Base-by-base conservation (phyloP, 768 basidiomycete species). In the Candolleomyces aberdarensis region DNA sequence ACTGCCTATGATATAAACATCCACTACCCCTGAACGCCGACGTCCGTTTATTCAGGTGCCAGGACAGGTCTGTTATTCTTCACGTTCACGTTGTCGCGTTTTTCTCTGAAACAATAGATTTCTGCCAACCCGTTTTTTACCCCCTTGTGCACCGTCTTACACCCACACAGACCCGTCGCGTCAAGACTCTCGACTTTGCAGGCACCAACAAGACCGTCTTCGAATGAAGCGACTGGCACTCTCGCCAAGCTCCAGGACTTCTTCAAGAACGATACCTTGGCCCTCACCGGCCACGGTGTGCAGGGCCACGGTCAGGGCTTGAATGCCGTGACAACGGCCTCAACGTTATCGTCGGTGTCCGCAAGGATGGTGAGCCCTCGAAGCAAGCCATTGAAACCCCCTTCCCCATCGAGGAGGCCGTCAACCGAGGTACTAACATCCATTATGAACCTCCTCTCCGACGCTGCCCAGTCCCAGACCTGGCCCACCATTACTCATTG, bases 361-460 rank as follows among this genome's bases (percentile, higher is more conserved):
- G 97, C 67, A 88, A 98, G 76, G 88, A 87, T 64, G 97, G 97
- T 51, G 95, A 95, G 82, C 92, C 90, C 74, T 99, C 97, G 97
- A 91, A 80, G 71, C 92, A 97, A 74, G 97, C 97, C 49, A 75
- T 87, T 36, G 94, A 98, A 84, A 98, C 92, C 61, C 88, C 98
- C 68, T 99, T 99, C 84, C 84, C 96, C 68, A 98, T 99, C 68
- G 93, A 98, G 69, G 96, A 98, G 76, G 97, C 97, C 63, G 97
- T 98, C 75, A 83, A 89, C 67, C 85, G 83, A 65, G 97, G 97
- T 48, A 97, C 96, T 19, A 96, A 98, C 83, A 92, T 99, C 86
- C n/a, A n/a, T n/a, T n/a, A 99, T 99, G 97, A 98, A 99, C 85
- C 83, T 99, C 57, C 87, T 99, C 66, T 98, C 96, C 49, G 97